Percentiles rank a stretch among this genome's conserved stretches.
These are phyloP conservation scores for Cyclotella distinguenda DNA, from an alignment of 108 stramenopile species.

Conservation along the genomic window DNA sequence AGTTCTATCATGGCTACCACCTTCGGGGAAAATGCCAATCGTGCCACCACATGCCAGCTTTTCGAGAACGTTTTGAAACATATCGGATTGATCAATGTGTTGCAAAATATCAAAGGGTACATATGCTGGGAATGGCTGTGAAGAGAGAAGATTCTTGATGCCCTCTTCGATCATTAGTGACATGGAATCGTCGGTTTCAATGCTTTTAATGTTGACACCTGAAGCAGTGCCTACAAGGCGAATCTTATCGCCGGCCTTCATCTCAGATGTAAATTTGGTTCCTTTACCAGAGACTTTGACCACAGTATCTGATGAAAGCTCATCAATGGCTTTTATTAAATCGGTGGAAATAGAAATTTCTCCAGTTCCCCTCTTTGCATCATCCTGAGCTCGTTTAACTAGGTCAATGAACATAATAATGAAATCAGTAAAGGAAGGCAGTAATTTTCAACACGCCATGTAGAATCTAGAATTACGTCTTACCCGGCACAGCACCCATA, in stretches of 20 bases:
- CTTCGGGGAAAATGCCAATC: slow-evolving; percentile 98
- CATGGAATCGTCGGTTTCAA: slow-evolving; percentile 63
- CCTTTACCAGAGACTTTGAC: slow-evolving; percentile 53
- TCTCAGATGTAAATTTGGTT: slow-evolving; percentile 58
- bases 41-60: slow-evolving; percentile 72
- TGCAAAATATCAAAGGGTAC: slow-evolving; percentile 82
- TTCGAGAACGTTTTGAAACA: slow-evolving; percentile 84
- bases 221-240: slow-evolving; percentile 52
- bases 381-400: slow-evolving; percentile 94
- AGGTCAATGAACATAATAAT: no score
- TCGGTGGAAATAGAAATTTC: slow-evolving; percentile 28
- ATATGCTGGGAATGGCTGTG: slow-evolving; percentile 32
- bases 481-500: slow-evolving; percentile 91
- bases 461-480: no score
- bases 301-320: slow-evolving; percentile 12
- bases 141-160: slow-evolving; percentile 27
- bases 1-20: slow-evolving; percentile 97
- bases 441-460: no score
- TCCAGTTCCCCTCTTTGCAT: slow-evolving; percentile 62
- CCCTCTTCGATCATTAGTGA: slow-evolving; percentile 34
- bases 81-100: slow-evolving; percentile 81
- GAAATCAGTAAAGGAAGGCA: no score
- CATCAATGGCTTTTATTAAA: slow-evolving; percentile 2
- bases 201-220: slow-evolving; percentile 66
- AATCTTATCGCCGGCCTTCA: slow-evolving; percentile 78